phyloP scores from a whole-genome alignment of 345 rosid species.

The Ricinus communis region DNA sequence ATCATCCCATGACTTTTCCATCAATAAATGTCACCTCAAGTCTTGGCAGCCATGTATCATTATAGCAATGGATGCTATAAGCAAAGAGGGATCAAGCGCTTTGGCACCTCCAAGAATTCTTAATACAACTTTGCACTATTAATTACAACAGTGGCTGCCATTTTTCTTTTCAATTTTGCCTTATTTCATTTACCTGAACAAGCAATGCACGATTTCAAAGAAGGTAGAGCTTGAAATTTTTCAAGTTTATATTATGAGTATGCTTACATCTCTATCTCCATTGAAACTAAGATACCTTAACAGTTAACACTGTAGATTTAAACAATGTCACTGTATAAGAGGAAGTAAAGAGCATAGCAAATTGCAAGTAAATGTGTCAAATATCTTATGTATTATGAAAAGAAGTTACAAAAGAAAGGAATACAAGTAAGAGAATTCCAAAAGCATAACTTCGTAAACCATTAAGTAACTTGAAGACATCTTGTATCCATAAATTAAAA shows the following conservation, averaged over 20 bases:
- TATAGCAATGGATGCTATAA: not conserved
- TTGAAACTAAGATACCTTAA: not conserved
- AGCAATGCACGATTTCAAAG: too few relatives aligned
- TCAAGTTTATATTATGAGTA: not conserved
- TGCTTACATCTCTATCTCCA: too few relatives aligned
- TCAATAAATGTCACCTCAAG: not conserved
- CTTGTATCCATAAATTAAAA: slow-evolving; percentile 6
- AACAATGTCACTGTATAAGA: not conserved
- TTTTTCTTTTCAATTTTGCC: too few relatives aligned
- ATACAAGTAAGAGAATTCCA: not conserved
- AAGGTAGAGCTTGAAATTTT: too few relatives aligned
- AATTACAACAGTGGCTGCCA: not conserved
- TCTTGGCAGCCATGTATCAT: not conserved
- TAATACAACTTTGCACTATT: not conserved
- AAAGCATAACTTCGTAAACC: not conserved
- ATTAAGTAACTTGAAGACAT: not conserved
- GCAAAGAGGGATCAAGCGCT: not conserved
- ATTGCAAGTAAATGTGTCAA: not conserved
- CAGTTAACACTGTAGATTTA: not conserved
- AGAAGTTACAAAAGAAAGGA: not conserved
- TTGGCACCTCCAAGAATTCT: not conserved
- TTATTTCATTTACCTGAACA: too few relatives aligned
- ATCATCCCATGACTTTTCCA: not conserved
- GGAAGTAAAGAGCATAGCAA: not conserved
- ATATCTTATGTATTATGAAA: not conserved